Evolutionary conservation across 164 flowering plant species (phyloP).

Genomic region (Annona squamosa): DNA sequence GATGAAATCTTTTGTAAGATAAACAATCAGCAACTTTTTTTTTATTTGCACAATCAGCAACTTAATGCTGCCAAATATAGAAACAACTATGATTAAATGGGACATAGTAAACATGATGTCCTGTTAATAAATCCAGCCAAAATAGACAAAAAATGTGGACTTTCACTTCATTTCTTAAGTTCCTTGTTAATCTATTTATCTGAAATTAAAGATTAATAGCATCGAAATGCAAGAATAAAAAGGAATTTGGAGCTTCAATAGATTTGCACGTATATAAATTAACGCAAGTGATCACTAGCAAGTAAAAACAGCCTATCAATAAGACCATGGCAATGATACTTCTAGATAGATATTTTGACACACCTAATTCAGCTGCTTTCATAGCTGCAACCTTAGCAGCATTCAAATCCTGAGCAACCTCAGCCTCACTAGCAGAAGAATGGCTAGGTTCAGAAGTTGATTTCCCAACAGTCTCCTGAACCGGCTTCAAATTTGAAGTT

Average conservation of each 20-base stretch:
- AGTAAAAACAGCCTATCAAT: neutral
- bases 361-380: constrained; percentile 96
- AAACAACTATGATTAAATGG: neutral
- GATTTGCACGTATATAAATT: neutral
- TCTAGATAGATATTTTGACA: neutral
- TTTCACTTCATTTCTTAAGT: neutral
- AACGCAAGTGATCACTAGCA: neutral
- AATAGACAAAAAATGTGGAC: neutral
- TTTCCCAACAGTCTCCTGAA: constrained; percentile 25
- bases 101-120: neutral
- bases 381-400: constrained; percentile 94
- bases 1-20: neutral
- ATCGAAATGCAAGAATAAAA: neutral
- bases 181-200: no score
- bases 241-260: neutral
- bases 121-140: neutral
- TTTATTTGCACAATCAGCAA: no score
- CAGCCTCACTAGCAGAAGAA: constrained; percentile 27
- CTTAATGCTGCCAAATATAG: neutral
- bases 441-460: constrained; percentile 20
- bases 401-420: constrained; percentile 41
- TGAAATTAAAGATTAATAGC: neutral
- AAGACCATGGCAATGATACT: neutral
- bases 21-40: neutral
- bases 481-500: constrained; percentile 29